phyloP scores from a whole-genome alignment of 1,284 basidiomycete species.

The Peniophora sp. region DNA sequence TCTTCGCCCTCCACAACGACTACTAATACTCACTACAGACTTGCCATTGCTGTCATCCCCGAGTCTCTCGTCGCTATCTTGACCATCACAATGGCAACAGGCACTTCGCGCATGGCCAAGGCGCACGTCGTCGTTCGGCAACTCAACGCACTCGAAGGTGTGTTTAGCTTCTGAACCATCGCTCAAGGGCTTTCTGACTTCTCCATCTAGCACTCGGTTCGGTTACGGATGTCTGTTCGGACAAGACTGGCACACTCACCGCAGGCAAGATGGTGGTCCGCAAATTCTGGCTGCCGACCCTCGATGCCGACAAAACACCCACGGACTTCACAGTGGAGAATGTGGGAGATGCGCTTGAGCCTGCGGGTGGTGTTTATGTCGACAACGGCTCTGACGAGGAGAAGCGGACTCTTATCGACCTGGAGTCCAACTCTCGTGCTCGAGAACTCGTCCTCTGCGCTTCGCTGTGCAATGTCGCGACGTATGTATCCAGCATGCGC shows the following conservation, averaged over 20 bases:
- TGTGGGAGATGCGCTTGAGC: background rate
- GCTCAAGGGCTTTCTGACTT: background rate
- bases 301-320: background rate
- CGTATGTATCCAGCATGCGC: background rate
- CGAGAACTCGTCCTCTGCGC: constrained; percentile 7
- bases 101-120: constrained; percentile 43
- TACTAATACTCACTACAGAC: background rate
- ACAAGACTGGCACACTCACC: constrained; percentile 19
- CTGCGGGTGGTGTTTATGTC: background rate
- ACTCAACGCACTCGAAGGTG: constrained; percentile 48
- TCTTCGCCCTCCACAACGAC: no score
- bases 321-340: background rate
- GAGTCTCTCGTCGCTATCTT: constrained; percentile 36
- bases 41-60: constrained; percentile 30
- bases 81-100: constrained; percentile 41
- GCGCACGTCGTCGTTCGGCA: constrained; percentile 44
- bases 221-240: constrained; percentile 38
- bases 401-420: background rate
- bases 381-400: background rate
- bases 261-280: constrained; percentile 17
- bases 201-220: constrained; percentile 23
- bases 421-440: background rate
- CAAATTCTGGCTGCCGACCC: background rate
- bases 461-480: constrained; percentile 9
- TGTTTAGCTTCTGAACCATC: constrained; percentile 17